Percentiles rank a stretch among this genome's conserved stretches.
Conservation (phyloP, 805 yeast genomes). For the Pichia nanzhaoensis region DNA sequence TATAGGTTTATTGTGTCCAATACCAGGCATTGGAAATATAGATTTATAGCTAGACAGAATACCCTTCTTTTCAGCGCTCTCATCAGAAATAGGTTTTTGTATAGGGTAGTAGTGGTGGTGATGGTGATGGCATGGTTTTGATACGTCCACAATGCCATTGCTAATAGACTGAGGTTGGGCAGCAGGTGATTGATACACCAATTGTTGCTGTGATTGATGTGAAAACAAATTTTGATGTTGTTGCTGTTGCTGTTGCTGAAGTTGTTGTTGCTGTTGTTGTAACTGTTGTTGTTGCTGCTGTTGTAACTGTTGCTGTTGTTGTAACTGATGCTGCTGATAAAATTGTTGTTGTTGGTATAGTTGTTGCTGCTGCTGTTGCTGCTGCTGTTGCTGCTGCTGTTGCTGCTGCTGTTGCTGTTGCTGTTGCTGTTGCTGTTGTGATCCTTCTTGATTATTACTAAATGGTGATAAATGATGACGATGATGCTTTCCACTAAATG, state of each 20-base stretch:
- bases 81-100: not conserved
- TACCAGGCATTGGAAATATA: conserved; percentile 24
- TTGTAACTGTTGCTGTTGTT: conserved; percentile 5
- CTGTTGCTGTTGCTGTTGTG: conserved; percentile 9
- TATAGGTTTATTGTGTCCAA: conserved; percentile 15
- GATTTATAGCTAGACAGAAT: conserved; percentile 13
- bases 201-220: conserved; percentile 4
- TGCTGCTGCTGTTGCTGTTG: conserved; percentile 3
- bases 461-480: conserved; percentile 12
- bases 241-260: conserved; percentile 7
- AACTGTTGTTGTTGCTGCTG: conserved; percentile 1
- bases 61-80: not conserved
- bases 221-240: conserved; percentile 3
- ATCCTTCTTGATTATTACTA: conserved; percentile 3
- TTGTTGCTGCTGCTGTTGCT: conserved; percentile 9
- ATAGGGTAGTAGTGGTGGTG: conserved; percentile 2
- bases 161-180: not conserved
- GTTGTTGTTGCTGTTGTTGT: conserved; percentile 1
- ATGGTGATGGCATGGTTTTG: conserved; percentile 1
- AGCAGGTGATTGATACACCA: not conserved
- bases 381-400: conserved; percentile 5
- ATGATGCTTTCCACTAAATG: conserved; percentile 8
- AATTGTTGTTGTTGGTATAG: conserved; percentile 9
- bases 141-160: not conserved
- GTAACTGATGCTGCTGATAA: conserved; percentile 8